These are phyloP conservation scores for Acacia melanoxylon DNA, from an alignment of 306 rosid species.

Conservation along the genomic window DNA sequence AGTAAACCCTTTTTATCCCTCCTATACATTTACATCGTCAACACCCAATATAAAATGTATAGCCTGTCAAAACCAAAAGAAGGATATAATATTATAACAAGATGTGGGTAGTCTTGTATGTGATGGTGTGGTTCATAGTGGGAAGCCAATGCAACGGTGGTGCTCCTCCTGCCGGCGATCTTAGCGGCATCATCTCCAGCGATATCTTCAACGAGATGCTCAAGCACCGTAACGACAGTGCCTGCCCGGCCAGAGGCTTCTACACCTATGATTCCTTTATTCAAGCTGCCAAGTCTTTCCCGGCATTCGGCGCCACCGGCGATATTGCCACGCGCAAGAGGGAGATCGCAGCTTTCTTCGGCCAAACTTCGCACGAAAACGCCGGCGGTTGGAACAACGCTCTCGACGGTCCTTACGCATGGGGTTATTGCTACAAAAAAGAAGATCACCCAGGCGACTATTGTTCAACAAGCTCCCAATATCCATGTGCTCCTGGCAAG, in stretches of 20 bases:
- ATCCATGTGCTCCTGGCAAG: constrained; percentile 52
- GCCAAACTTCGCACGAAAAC: constrained; percentile 31
- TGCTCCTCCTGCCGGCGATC: not conserved
- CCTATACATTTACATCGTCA: too few relatives aligned
- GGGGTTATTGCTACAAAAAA: constrained; percentile 62
- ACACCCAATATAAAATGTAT: too few relatives aligned
- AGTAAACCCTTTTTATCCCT: not conserved
- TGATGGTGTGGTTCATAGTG: constrained; percentile 41
- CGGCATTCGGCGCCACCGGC: constrained; percentile 48
- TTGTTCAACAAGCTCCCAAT: constrained; percentile 24
- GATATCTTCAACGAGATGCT: constrained; percentile 47
- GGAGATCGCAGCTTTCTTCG: constrained; percentile 56
- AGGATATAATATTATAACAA: not conserved
- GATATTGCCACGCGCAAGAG: constrained; percentile 33
- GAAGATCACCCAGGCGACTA: constrained; percentile 27
- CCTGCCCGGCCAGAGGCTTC: constrained; percentile 41
- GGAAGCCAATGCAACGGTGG: constrained; percentile 48
- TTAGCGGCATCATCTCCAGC: constrained; percentile 33
- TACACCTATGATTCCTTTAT: constrained; percentile 61
- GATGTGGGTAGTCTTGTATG: not conserved
- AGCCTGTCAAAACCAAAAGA: too few relatives aligned
- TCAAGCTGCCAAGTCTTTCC: constrained; percentile 48
- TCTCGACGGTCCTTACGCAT: constrained; percentile 67
- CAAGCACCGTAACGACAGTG: constrained; percentile 39
- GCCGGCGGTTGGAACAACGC: constrained; percentile 60